Conservation (phyloP, 139 green algal genomes). For the Picochlorum costavermella region DNA sequence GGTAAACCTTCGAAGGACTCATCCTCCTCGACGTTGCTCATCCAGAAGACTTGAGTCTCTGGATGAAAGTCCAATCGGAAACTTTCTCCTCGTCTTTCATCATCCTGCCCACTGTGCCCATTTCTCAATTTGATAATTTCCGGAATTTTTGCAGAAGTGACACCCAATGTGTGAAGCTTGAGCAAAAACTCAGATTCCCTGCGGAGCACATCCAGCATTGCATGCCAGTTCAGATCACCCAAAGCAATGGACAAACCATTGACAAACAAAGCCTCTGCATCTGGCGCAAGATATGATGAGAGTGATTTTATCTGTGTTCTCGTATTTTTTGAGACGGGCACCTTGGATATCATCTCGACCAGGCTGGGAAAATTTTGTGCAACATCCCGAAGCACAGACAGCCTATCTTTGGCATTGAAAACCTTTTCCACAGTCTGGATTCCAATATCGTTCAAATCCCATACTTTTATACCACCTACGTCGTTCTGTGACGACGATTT, state of each 20-base stretch:
- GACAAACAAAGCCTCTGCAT: slow-evolving; percentile 57
- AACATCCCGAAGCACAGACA: slow-evolving; percentile 68
- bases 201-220: slow-evolving; percentile 40
- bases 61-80: neutral
- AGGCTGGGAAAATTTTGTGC: slow-evolving; percentile 79
- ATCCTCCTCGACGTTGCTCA: slow-evolving; percentile 85
- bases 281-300: slow-evolving; percentile 25
- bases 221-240: slow-evolving; percentile 53
- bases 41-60: slow-evolving; percentile 25
- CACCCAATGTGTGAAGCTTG: slow-evolving; percentile 28
- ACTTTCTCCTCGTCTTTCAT: neutral
- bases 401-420: slow-evolving; percentile 47
- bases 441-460: slow-evolving; percentile 72
- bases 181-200: slow-evolving; percentile 42
- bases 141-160: slow-evolving; percentile 25
- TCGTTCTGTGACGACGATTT: slow-evolving; percentile 34
- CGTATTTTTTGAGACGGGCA: slow-evolving; percentile 29
- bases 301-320: slow-evolving; percentile 7
- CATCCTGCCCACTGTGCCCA: neutral
- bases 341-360: slow-evolving; percentile 54
- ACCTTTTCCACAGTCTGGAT: slow-evolving; percentile 76
- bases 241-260: slow-evolving; percentile 66
- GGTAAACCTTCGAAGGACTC: slow-evolving; percentile 29
- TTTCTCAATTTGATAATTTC: slow-evolving; percentile 6
- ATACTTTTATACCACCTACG: slow-evolving; percentile 53